These are phyloP conservation scores for Neonectria hederae DNA, from an alignment of 2,329 filamentous ascomycete species.

Conservation along the genomic window DNA sequence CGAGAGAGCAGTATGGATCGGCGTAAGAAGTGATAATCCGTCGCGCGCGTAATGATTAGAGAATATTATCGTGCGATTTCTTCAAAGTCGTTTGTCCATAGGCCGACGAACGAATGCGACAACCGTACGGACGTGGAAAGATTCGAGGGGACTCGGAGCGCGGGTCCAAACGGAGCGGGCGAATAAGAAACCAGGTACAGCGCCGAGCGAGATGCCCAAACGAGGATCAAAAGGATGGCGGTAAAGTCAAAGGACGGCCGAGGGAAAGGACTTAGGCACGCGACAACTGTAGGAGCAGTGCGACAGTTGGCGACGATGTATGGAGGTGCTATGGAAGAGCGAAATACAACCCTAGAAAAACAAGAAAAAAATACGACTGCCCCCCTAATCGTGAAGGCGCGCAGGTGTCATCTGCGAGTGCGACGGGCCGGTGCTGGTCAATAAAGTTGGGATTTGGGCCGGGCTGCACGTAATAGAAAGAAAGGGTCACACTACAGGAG, in stretches of 20 bases:
- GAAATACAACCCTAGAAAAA: conserved; percentile 1
- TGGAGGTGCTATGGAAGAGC: not conserved
- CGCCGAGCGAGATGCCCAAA: not conserved
- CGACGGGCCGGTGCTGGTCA: conserved; percentile 10
- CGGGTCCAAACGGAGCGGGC: conserved; percentile 11
- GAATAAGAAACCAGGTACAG: conserved; percentile 18
- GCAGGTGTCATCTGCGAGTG: conserved; percentile 1
- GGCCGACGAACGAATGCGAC: not conserved
- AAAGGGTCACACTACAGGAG: conserved; percentile 13
- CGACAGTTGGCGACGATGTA: not conserved
- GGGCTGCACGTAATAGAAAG: conserved; percentile 25
- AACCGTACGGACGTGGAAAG: conserved; percentile 18
- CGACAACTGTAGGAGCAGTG: not conserved
- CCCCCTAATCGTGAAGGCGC: conserved; percentile 9
- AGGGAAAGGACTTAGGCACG: not conserved
- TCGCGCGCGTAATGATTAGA: conserved; percentile 5
- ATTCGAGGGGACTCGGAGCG: conserved; percentile 9
- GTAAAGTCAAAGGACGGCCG: not conserved
- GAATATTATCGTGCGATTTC: conserved; percentile 4
- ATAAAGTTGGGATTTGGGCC: conserved; percentile 22
- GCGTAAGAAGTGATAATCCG: not conserved
- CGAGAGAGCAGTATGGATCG: not conserved
- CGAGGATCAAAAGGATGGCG: not conserved
- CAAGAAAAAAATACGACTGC: not conserved
- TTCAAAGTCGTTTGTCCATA: not conserved